phyloP scores from a whole-genome alignment of 768 basidiomycete genomes.

The Podaxis sp. region DNA sequence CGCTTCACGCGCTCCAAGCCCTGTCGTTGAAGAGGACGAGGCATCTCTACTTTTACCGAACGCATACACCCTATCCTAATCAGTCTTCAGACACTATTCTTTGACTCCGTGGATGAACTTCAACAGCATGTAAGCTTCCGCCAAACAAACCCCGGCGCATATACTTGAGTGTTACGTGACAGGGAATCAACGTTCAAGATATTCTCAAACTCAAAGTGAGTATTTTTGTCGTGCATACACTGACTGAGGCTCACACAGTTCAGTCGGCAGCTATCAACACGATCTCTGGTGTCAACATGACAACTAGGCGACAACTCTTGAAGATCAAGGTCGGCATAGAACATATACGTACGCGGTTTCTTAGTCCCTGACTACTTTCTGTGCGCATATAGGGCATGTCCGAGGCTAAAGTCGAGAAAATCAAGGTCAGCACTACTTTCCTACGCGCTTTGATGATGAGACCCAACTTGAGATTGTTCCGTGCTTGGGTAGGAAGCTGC shows the following conservation, averaged over 20 bases:
- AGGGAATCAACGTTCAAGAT: constrained; percentile 97
- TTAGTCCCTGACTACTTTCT: neutral
- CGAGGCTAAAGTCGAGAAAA: constrained; percentile 96
- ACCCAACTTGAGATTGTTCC: neutral
- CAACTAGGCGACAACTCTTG: constrained; percentile 81
- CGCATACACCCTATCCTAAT: neutral
- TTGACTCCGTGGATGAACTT: constrained; percentile 81
- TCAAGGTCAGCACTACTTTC: constrained; percentile 48
- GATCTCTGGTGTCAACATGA: constrained; percentile 87
- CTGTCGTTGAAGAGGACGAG: constrained; percentile 42
- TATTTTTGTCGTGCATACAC: constrained; percentile 16
- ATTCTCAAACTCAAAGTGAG: constrained; percentile 87
- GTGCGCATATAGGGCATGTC: constrained; percentile 72
- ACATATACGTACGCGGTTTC: constrained; percentile 20
- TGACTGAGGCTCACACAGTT: constrained; percentile 14
- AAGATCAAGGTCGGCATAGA: constrained; percentile 78
- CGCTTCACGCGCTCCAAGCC: constrained; percentile 50
- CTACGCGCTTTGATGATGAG: constrained; percentile 29
- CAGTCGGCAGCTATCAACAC: constrained; percentile 83
- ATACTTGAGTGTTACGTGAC: constrained; percentile 11
- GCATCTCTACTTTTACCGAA: constrained; percentile 19
- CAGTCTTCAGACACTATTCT: constrained; percentile 49
- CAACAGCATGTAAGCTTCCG: constrained; percentile 66
- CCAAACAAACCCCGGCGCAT: neutral
- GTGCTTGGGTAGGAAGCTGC: constrained; percentile 74